Conservation (phyloP, 371 early-diverging fungal species). For the Mortierella sp. region DNA sequence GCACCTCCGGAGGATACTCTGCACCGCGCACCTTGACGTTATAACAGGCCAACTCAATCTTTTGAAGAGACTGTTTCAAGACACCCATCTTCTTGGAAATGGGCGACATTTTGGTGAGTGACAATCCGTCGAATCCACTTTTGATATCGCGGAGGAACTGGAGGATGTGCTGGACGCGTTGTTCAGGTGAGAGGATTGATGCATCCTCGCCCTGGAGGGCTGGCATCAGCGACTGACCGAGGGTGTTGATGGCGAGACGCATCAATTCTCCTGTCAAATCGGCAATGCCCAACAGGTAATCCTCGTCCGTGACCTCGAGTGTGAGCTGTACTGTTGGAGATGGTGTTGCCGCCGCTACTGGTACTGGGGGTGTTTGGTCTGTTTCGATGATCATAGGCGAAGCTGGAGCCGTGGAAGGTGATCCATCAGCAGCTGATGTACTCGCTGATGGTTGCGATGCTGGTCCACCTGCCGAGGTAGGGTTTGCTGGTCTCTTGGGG, state of each 20-base stretch:
- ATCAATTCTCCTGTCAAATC: slow-evolving; percentile 83
- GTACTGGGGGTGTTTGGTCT: background rate
- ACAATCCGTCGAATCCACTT: slow-evolving; percentile 40
- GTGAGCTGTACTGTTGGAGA: slow-evolving; percentile 16
- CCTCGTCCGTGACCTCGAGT: slow-evolving; percentile 62
- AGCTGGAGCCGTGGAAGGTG: background rate
- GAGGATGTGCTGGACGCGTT: slow-evolving; percentile 64
- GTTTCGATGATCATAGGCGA: background rate
- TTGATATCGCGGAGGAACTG: slow-evolving; percentile 64
- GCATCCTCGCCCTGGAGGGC: slow-evolving; percentile 11
- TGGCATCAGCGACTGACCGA: slow-evolving; percentile 45
- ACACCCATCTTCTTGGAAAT: slow-evolving; percentile 60
- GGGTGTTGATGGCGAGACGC: slow-evolving; percentile 72
- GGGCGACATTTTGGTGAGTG: slow-evolving; percentile 40
- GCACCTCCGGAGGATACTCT: slow-evolving; percentile 55
- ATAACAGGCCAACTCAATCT: slow-evolving; percentile 61
- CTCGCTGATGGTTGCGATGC: background rate
- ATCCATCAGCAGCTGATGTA: background rate
- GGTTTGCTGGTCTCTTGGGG: slow-evolving; percentile 2
- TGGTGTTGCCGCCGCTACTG: background rate
- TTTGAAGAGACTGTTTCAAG: slow-evolving; percentile 58
- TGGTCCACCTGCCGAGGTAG: background rate
- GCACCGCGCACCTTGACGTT: slow-evolving; percentile 55
- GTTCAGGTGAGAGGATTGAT: slow-evolving; percentile 45
- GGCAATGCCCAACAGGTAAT: slow-evolving; percentile 75